These are phyloP conservation scores for Hemileccinum impolitum DNA, from an alignment of 768 basidiomycete genomes.

Conservation along the genomic window DNA sequence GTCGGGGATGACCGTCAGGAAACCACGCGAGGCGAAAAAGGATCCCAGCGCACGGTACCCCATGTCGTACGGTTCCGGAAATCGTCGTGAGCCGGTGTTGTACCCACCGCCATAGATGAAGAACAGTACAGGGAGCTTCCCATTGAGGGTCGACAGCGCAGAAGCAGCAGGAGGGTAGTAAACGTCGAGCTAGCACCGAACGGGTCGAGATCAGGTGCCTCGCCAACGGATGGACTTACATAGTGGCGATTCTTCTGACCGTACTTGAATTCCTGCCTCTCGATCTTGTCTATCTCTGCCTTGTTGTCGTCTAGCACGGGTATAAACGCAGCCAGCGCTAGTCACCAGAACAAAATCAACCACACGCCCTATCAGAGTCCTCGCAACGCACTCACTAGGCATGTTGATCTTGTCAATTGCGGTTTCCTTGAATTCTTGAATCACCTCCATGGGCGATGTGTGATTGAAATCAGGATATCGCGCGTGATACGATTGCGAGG, in stretches of 20 bases:
- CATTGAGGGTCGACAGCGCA: conserved; percentile 19
- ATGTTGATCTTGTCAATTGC: conserved; percentile 31
- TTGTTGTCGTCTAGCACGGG: conserved; percentile 49
- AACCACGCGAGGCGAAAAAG: conserved; percentile 58
- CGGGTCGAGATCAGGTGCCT: not conserved
- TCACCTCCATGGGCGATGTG: conserved; percentile 32
- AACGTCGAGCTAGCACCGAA: conserved; percentile 51
- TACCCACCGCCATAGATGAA: conserved; percentile 71
- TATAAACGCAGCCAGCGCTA: conserved; percentile 48
- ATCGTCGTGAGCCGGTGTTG: conserved; percentile 44
- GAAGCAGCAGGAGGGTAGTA: conserved; percentile 50
- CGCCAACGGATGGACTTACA: conserved; percentile 7
- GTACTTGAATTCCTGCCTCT: conserved; percentile 55
- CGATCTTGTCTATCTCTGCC: conserved; percentile 43
- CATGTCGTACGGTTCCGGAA: conserved; percentile 46
- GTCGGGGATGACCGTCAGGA: conserved; percentile 65
- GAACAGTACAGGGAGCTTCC: conserved; percentile 50
- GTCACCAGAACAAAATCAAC: not conserved
- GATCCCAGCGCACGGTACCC: conserved; percentile 55
- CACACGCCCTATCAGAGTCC: not conserved
- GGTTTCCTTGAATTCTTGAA: conserved; percentile 30
- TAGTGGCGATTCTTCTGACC: conserved; percentile 44
- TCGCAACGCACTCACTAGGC: conserved; percentile 31
- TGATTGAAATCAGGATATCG: not conserved
- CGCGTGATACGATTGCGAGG: not conserved